These are phyloP conservation scores for Globisporangium mamillatum DNA, from an alignment of 352 stramenopile genomes.

Conservation along the genomic window DNA sequence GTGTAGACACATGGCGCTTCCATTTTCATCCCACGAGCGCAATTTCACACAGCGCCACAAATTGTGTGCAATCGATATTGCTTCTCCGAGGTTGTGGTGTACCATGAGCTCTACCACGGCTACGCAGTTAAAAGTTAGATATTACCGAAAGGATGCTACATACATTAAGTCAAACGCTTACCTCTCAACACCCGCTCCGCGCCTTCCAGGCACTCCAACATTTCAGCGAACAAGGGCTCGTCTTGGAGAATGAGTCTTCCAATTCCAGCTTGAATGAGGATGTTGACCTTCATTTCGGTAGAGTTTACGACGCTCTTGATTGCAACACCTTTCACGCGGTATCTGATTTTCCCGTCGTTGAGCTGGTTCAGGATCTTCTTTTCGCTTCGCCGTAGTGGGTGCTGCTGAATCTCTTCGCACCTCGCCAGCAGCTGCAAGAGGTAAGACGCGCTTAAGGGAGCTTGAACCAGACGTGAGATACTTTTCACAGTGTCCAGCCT, in stretches of 20 bases:
- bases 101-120: conserved; percentile 22
- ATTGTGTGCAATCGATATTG: conserved; percentile 17
- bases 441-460: conserved; percentile 10
- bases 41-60: conserved; percentile 27
- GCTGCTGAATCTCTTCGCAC: conserved; percentile 26
- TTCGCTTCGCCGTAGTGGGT: conserved; percentile 29
- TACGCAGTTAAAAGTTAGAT: conserved; percentile 5
- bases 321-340: conserved; percentile 5
- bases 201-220: conserved; percentile 15
- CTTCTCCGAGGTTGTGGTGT: conserved; percentile 13
- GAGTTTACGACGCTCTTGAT: conserved; percentile 16
- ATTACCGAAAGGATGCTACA: neutral
- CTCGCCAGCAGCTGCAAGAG: conserved; percentile 24
- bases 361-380: conserved; percentile 28
- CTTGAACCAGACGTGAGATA: conserved; percentile 29
- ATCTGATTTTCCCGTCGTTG: conserved; percentile 20
- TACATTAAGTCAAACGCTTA: neutral
- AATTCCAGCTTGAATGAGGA: conserved; percentile 37
- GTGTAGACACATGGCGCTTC: conserved; percentile 15
- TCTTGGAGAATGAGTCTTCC: conserved; percentile 12
- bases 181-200: conserved; percentile 28
- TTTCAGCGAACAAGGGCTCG: conserved; percentile 22
- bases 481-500: conserved; percentile 56
- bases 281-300: conserved; percentile 29
- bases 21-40: conserved; percentile 26